Percentiles rank a stretch among this genome's conserved stretches.
Conservation (phyloP, 1,139 yeast genomes). For the Pneumocystis wakefieldiae region DNA sequence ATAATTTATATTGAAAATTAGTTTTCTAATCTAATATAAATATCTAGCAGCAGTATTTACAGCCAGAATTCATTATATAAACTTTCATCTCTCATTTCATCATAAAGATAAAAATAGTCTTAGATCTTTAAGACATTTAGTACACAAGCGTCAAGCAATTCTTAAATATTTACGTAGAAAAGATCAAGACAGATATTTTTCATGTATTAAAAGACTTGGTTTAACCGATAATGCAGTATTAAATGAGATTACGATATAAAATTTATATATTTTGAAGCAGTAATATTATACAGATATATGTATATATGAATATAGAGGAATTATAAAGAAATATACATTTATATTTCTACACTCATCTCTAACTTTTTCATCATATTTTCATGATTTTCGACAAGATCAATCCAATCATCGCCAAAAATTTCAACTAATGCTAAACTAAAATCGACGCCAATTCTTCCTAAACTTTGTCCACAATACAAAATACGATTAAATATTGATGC, state of each 20-base stretch:
- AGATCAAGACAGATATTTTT: slow-evolving; percentile 66
- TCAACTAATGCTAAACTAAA: neutral
- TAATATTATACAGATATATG: neutral
- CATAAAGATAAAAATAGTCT: slow-evolving; percentile 62
- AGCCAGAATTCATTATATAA: slow-evolving; percentile 59
- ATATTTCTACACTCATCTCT: neutral
- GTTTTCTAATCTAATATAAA: neutral
- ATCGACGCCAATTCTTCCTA: neutral
- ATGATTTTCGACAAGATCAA: neutral
- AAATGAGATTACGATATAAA: slow-evolving; percentile 9
- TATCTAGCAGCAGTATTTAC: slow-evolving; percentile 55
- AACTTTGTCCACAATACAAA: neutral
- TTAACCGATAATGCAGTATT: slow-evolving; percentile 64
- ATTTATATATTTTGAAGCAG: neutral
- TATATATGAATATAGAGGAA: neutral
- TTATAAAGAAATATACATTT: neutral
- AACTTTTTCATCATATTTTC: neutral
- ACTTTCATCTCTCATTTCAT: slow-evolving; percentile 55
- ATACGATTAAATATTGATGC: neutral
- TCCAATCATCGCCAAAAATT: neutral
- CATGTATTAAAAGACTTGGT: slow-evolving; percentile 78
- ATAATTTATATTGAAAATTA: neutral
- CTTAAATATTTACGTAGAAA: slow-evolving; percentile 66
- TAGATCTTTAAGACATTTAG: slow-evolving; percentile 59
- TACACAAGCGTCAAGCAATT: slow-evolving; percentile 74